These are phyloP conservation scores for Datisca glomerata DNA, from an alignment of 306 rosid species.

Conservation along the genomic window DNA sequence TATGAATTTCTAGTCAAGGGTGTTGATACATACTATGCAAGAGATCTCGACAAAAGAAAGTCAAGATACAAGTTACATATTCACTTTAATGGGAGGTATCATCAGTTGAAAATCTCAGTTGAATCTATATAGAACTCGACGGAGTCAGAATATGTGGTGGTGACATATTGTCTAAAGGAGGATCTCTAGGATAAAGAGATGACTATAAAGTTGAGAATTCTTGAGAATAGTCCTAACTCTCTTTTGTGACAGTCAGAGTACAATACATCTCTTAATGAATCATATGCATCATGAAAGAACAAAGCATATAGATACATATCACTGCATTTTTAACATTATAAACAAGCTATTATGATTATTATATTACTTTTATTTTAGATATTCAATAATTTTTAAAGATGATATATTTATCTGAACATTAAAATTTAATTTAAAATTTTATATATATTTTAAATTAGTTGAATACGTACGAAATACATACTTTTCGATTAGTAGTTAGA, in stretches of 20 bases:
- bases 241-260: background rate
- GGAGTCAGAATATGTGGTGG: background rate
- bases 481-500: too few species aligned
- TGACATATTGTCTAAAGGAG: background rate
- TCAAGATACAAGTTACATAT: background rate
- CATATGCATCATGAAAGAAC: too few species aligned
- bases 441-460: too few species aligned
- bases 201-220: background rate
- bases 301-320: too few species aligned
- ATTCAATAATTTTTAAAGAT: too few species aligned
- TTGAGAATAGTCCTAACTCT: too few species aligned
- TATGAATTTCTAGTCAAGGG: background rate
- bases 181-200: background rate
- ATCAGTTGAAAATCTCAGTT: background rate
- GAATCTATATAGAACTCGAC: background rate
- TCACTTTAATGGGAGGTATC: background rate
- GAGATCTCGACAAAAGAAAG: background rate
- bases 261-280: background rate
- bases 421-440: too few species aligned
- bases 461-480: too few species aligned
- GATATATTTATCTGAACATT: too few species aligned
- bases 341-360: too few species aligned
- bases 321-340: too few species aligned
- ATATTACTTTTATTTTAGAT: too few species aligned
- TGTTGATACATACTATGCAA: background rate